These are phyloP conservation scores for Tilletiaria anomala DNA, from an alignment of 1,284 basidiomycete species.

Conservation along the genomic window DNA sequence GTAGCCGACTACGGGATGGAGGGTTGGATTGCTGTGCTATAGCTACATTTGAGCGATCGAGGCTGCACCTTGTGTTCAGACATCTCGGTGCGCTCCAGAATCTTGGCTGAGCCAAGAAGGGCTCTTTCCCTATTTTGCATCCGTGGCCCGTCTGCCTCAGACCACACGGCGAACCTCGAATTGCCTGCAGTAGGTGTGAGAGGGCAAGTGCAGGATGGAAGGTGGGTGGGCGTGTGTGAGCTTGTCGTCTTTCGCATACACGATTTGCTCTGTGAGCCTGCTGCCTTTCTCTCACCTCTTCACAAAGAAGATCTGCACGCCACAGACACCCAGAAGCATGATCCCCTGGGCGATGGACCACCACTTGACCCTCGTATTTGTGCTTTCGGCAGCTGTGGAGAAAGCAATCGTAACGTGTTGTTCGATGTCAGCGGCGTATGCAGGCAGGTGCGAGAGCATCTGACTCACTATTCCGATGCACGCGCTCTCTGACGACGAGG, in stretches of 20 bases:
- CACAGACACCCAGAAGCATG: slow-evolving; percentile 76
- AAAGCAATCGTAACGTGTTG: neutral
- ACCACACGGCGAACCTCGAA: slow-evolving; percentile 25
- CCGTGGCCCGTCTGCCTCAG: too few species aligned
- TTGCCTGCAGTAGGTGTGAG: slow-evolving; percentile 6
- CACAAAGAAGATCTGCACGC: slow-evolving; percentile 94
- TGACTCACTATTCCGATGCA: slow-evolving; percentile 67
- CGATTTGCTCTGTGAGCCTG: too few species aligned
- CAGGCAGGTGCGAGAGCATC: neutral
- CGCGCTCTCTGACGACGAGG: slow-evolving; percentile 80
- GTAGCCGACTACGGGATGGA: too few species aligned
- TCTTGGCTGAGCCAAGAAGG: too few species aligned
- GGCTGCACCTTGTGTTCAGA: too few species aligned
- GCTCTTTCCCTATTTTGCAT: too few species aligned
- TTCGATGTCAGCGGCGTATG: neutral
- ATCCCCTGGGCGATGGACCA: slow-evolving; percentile 86
- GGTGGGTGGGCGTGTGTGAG: neutral
- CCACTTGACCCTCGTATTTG: slow-evolving; percentile 90
- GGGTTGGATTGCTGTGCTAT: too few species aligned
- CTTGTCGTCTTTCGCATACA: too few species aligned
- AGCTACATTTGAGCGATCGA: too few species aligned
- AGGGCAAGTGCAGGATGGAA: neutral
- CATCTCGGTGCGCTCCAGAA: too few species aligned
- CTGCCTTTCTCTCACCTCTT: too few species aligned
- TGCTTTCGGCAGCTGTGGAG: slow-evolving; percentile 42